Percentiles rank a stretch among this genome's conserved stretches.
Conservation (phyloP, 805 yeast genomes). For the Kodamaea leandrae region DNA sequence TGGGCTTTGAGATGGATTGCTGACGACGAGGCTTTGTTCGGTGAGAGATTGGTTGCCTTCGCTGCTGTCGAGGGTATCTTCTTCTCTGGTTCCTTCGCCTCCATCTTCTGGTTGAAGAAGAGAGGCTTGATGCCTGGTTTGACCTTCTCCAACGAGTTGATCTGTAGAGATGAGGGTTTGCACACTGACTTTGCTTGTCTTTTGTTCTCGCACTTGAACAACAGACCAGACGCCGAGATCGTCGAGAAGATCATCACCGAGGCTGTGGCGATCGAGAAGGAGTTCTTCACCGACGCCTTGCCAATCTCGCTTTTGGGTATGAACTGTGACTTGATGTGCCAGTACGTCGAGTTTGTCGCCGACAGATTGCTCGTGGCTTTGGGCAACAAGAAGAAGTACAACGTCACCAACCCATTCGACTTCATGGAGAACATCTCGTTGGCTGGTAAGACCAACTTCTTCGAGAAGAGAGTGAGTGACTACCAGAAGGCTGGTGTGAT, state of each 20-base stretch:
- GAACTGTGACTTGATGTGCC: slow-evolving; percentile 93
- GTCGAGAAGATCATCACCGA: slow-evolving; percentile 87
- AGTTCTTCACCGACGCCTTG: slow-evolving; percentile 90
- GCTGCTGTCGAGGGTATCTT: slow-evolving; percentile 99
- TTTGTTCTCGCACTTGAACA: slow-evolving; percentile 85
- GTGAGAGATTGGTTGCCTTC: slow-evolving; percentile 94
- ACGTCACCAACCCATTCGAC: slow-evolving; percentile 91
- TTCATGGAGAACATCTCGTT: slow-evolving; percentile 98
- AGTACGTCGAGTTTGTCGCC: slow-evolving; percentile 96
- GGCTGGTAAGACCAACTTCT: slow-evolving; percentile 98
- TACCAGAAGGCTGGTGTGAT: slow-evolving; percentile 99
- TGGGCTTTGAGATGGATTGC: slow-evolving; percentile 99
- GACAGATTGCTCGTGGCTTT: slow-evolving; percentile 89
- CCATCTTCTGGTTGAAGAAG: slow-evolving; percentile 98
- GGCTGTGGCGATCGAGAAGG: slow-evolving; percentile 93
- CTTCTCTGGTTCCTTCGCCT: slow-evolving; percentile 97
- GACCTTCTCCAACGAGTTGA: slow-evolving; percentile 95
- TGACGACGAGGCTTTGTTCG: slow-evolving; percentile 84
- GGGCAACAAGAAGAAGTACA: slow-evolving; percentile 87
- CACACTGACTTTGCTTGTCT: slow-evolving; percentile 98
- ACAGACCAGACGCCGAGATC: slow-evolving; percentile 78
- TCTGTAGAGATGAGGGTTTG: slow-evolving; percentile 97
- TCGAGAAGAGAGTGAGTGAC: slow-evolving; percentile 97
- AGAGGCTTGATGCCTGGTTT: slow-evolving; percentile 99
- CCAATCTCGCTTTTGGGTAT: slow-evolving; percentile 93